Conservation (phyloP, 225 moss, liverwort and hornwort genomes). For the Takakia lepidozioides region DNA sequence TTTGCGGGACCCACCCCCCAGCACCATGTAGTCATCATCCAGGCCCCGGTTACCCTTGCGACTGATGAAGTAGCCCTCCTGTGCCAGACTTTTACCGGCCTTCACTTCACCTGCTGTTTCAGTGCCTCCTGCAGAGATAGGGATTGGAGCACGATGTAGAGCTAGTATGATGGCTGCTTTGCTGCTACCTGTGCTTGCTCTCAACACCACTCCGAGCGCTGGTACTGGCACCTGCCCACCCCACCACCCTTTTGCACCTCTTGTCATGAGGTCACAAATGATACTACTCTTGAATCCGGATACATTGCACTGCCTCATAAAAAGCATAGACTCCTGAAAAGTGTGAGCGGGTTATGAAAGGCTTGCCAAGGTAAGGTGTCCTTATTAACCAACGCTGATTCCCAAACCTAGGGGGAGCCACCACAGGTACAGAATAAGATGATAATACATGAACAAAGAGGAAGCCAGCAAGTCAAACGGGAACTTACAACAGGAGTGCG, state of each 20-base stretch:
- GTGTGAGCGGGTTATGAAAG: too few species aligned
- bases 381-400: too few species aligned
- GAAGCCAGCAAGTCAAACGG: background rate
- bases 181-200: conserved; percentile 53
- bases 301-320: too few species aligned
- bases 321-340: too few species aligned
- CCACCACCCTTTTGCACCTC: too few species aligned
- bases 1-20: conserved; percentile 70
- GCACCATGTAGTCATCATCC: conserved; percentile 71
- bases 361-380: too few species aligned
- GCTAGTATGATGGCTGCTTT: conserved; percentile 81
- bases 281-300: too few species aligned
- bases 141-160: conserved; percentile 82
- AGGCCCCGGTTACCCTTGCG: conserved; percentile 67
- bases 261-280: too few species aligned
- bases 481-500: conserved; percentile 65
- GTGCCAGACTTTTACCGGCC: conserved; percentile 57
- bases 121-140: conserved; percentile 33
- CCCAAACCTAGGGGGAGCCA: too few species aligned
- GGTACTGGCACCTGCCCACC: conserved; percentile 67
- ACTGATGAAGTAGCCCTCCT: conserved; percentile 88
- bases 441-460: background rate
- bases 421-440: background rate
- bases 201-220: conserved; percentile 74
- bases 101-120: conserved; percentile 29